Conservation (phyloP, 805 yeast species). For the Grigorovia transvaalensis region DNA sequence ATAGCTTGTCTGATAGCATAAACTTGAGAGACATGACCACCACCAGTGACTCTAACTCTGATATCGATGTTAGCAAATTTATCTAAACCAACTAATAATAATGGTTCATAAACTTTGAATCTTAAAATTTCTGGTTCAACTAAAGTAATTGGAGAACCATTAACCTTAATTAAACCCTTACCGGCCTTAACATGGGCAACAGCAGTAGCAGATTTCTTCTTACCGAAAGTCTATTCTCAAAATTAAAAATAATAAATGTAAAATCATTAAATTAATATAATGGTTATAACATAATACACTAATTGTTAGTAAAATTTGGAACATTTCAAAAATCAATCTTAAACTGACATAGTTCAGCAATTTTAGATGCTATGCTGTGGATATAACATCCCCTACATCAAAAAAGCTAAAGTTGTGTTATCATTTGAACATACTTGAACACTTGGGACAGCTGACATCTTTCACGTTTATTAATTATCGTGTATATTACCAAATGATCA, state of each 20-base stretch:
- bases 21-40: slow-evolving; percentile 99
- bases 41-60: slow-evolving; percentile 98
- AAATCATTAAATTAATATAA: too few relatives aligned
- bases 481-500: background rate
- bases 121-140: slow-evolving; percentile 98
- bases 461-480: slow-evolving; percentile 7
- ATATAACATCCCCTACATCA: background rate
- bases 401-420: background rate
- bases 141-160: slow-evolving; percentile 98
- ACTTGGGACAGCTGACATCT: slow-evolving; percentile 72
- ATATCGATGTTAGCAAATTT: slow-evolving; percentile 97
- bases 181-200: slow-evolving; percentile 99
- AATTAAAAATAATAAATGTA: background rate
- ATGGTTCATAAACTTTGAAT: slow-evolving; percentile 99
- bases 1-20: slow-evolving; percentile 99
- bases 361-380: background rate
- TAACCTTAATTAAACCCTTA: slow-evolving; percentile 97
- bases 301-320: background rate
- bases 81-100: slow-evolving; percentile 95
- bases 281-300: too few relatives aligned
- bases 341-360: background rate
- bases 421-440: slow-evolving; percentile 32
- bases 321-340: background rate
- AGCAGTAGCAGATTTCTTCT: slow-evolving; percentile 99
- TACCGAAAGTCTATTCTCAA: slow-evolving; percentile 82